These are phyloP conservation scores for Calonectria henricotiae DNA, from an alignment of 2,329 filamentous ascomycete species.

Conservation along the genomic window DNA sequence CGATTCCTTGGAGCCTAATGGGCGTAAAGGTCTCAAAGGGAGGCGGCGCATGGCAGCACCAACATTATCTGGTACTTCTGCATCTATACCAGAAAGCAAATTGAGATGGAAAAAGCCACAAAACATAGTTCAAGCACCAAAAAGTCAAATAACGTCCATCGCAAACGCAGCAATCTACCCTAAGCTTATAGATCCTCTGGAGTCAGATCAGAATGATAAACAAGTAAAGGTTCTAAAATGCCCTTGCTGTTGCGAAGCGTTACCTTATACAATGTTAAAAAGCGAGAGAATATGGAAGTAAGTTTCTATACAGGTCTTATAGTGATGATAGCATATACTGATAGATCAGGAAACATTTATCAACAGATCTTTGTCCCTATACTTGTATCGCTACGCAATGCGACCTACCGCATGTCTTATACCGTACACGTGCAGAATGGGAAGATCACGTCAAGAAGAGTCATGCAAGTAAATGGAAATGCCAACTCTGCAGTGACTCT, in stretches of 20 bases:
- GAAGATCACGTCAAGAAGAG: slow-evolving; percentile 30
- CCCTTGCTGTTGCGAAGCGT: slow-evolving; percentile 35
- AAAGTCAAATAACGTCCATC: slow-evolving; percentile 20
- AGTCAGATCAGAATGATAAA: slow-evolving; percentile 8
- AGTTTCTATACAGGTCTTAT: background rate
- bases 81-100: slow-evolving; percentile 17
- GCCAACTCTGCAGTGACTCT: slow-evolving; percentile 28
- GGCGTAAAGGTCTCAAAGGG: background rate
- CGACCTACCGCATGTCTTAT: slow-evolving; percentile 28
- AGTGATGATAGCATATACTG: background rate
- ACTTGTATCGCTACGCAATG: slow-evolving; percentile 41
- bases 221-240: slow-evolving; percentile 28
- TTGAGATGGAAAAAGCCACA: slow-evolving; percentile 16
- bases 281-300: slow-evolving; percentile 23
- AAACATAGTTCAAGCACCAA: background rate
- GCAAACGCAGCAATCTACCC: slow-evolving; percentile 16
- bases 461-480: slow-evolving; percentile 31
- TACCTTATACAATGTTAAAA: slow-evolving; percentile 22
- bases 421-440: slow-evolving; percentile 23
- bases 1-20: background rate
- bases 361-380: slow-evolving; percentile 39
- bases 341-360: slow-evolving; percentile 33
- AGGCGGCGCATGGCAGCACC: background rate
- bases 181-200: background rate
- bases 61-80: slow-evolving; percentile 26